These are phyloP conservation scores for Corinectria fuckeliana DNA, from an alignment of 2,329 filamentous ascomycete species.

Conservation along the genomic window DNA sequence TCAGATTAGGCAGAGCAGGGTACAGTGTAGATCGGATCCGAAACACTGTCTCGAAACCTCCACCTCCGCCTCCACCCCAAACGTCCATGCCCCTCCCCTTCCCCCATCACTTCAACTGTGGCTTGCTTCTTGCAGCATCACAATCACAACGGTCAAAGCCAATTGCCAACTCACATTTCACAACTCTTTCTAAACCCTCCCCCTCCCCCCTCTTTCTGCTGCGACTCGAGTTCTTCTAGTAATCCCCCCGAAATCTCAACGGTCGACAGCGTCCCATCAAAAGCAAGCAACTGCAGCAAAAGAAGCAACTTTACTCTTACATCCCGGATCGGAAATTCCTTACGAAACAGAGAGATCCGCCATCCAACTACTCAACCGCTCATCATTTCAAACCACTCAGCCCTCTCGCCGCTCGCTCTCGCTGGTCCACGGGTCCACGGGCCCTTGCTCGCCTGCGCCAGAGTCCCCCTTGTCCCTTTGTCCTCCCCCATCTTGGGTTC, in stretches of 20 bases:
- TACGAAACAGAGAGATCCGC: conserved; percentile 2
- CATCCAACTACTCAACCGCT: too few relatives aligned
- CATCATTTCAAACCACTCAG: neutral
- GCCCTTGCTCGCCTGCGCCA: conserved; percentile 10
- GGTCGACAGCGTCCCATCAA: conserved; percentile 1
- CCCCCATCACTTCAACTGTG: conserved; percentile 3
- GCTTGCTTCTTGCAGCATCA: conserved; percentile 13
- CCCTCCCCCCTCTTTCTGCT: conserved; percentile 6
- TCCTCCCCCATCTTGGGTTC: conserved; percentile 32
- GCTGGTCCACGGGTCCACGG: neutral
- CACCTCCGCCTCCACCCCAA: conserved; percentile 7
- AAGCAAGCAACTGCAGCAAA: conserved; percentile 7
- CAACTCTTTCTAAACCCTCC: neutral
- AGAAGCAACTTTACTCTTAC: conserved; percentile 8
- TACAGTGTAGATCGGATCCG: conserved; percentile 4
- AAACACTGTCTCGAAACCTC: conserved; percentile 12
- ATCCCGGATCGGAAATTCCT: conserved; percentile 14
- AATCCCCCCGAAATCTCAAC: conserved; percentile 9
- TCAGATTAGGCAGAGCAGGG: neutral
- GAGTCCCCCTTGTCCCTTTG: conserved; percentile 32
- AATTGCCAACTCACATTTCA: neutral
- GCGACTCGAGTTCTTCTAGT: conserved; percentile 11
- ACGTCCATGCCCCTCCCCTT: neutral
- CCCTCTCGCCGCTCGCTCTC: neutral
- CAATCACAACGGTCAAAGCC: neutral